Evolutionary conservation across 495 filamentous ascomycete species (phyloP).

Genomic region (Xylaria scruposa): DNA sequence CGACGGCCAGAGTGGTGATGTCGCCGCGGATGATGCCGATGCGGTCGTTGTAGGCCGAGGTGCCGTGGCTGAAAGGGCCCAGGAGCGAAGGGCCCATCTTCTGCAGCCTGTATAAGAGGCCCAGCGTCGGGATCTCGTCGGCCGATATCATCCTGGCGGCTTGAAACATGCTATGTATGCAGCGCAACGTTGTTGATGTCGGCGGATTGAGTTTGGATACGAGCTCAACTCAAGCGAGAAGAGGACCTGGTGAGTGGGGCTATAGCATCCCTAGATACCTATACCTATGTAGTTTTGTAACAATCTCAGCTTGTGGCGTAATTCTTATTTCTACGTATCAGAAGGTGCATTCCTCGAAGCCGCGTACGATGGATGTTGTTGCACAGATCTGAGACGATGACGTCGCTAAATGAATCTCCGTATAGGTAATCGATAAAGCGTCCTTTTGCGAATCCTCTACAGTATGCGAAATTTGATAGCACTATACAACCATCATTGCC

Average conservation of each 20-base stretch:
- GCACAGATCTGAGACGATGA: not conserved
- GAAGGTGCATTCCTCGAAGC: not conserved
- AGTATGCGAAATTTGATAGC: not conserved
- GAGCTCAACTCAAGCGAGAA: not conserved
- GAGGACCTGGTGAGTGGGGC: not conserved
- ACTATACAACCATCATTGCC: not conserved
- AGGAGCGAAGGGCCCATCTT: conserved; percentile 42
- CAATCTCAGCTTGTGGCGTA: not conserved
- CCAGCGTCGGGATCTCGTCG: conserved; percentile 69
- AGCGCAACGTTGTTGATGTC: not conserved
- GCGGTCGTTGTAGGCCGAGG: conserved; percentile 67
- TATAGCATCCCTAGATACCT: not conserved
- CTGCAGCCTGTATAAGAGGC: conserved; percentile 63
- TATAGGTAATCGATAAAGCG: not conserved
- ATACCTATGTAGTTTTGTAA: too few relatives aligned
- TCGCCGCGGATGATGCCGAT: conserved; percentile 75
- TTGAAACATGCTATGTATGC: conserved; percentile 28
- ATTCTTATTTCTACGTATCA: not conserved
- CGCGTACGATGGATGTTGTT: not conserved
- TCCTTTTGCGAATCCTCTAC: not conserved
- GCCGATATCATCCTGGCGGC: conserved; percentile 21
- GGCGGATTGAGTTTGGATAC: not conserved
- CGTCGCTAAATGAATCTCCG: not conserved
- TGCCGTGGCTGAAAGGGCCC: conserved; percentile 27
- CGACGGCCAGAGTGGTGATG: conserved; percentile 81